phyloP scores from a whole-genome alignment of 805 yeast species.

The Metschnikowia lunata region DNA sequence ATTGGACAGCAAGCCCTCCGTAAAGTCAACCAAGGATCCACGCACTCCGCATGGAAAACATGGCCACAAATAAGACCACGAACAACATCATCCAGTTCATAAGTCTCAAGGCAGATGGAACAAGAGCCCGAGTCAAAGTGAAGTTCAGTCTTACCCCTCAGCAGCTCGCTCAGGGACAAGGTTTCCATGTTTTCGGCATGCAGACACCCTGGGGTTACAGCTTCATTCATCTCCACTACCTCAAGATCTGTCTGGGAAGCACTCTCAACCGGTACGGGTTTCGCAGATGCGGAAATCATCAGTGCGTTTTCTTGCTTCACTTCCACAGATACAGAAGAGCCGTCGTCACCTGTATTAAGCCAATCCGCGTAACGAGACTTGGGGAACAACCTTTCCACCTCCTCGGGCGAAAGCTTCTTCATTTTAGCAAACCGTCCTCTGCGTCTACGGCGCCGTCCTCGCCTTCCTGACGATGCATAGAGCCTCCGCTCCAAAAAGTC shows the following conservation, averaged over 20 bases:
- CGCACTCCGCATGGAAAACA: constrained; percentile 73
- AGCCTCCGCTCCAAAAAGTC: constrained; percentile 28
- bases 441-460: constrained; percentile 37
- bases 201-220: neutral
- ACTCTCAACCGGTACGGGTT: neutral
- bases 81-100: constrained; percentile 59
- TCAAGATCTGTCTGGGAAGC: neutral
- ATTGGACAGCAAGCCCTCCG: constrained; percentile 80
- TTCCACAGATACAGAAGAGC: constrained; percentile 1
- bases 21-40: constrained; percentile 76
- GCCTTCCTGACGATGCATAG: constrained; percentile 13
- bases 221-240: neutral
- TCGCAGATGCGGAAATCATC: constrained; percentile 1
- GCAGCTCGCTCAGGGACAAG: constrained; percentile 7
- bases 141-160: constrained; percentile 18
- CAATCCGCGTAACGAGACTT: constrained; percentile 53
- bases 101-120: constrained; percentile 70
- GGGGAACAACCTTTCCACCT: constrained; percentile 61
- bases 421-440: constrained; percentile 41
- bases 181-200: constrained; percentile 1
- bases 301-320: constrained; percentile 1
- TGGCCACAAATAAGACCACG: constrained; percentile 80
- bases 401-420: constrained; percentile 49
- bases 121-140: constrained; percentile 68
- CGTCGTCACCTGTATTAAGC: constrained; percentile 57